Evolutionary conservation across 2,329 filamentous ascomycete species (phyloP), one percentile per base, ranked within the genome.

Genomic region (Pseudocercospora fijiensis): DNA sequence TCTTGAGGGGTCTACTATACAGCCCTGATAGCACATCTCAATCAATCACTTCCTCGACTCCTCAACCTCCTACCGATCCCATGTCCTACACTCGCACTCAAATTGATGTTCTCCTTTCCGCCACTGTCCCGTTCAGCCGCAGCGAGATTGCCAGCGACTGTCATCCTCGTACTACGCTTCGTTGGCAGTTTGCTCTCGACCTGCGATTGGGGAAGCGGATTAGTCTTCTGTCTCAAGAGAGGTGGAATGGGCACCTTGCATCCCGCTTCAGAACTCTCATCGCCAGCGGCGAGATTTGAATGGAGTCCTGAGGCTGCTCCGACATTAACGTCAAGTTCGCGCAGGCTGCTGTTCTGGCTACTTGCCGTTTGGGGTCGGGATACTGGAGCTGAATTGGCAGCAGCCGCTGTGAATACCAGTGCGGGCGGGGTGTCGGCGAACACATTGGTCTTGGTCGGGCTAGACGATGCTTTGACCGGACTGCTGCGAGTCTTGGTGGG

Each of bases 251-350:
- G 70, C 33, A 70, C 66, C 66, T 72, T 71, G 67, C 69, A 62
- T 56, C 74, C 76, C 45, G 71, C 65, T 60, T 78, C 73, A 64
- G 72, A 56, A 73, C 73, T 55, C 69, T 70, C 58, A 62, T 65
- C 57, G 65, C 64, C 52, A 68, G 65, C 47, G 66, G 67, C 49
- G 66, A 66, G 37, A 60, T 57, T 56, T 57, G 63, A 41, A n/a
- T 41, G 49, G 55, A 64, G 61, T 67, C 67, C 67, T 66, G 65
- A 57, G 28, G 68, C 65, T 43, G 80, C 70, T 56, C 77, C 71
- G 63, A 73, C 71, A 58, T 82, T 83, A 76, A 80, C 76, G 69
- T 83, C 81, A n/a, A 82, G 73, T 67, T 83, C 81, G 58, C 80
- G 76, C 18, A 83, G 74, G 62, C 78, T 73, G 60, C 63, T 66